Evolutionary conservation across 306 rosid species (phyloP).

Genomic region (Casuarina cunninghamiana): DNA sequence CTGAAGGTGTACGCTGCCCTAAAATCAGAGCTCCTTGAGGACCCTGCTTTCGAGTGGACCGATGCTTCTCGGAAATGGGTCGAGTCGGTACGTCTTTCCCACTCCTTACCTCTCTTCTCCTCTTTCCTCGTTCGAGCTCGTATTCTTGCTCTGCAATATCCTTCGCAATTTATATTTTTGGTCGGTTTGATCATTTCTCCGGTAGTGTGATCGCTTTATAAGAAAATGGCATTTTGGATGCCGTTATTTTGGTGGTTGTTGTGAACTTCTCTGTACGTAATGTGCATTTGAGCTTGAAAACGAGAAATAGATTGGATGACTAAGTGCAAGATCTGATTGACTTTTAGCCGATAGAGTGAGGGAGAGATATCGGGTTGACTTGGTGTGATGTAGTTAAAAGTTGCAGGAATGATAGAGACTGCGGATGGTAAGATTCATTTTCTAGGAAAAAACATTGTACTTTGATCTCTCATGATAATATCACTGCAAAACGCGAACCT

Average conservation of each 20-base stretch:
- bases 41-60: constrained; percentile 77
- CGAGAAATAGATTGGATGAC: background rate
- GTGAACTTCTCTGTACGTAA: background rate
- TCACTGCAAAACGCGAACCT: background rate
- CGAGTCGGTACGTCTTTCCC: constrained; percentile 44
- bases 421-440: background rate
- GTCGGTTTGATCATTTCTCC: background rate
- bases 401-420: background rate
- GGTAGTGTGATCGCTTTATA: background rate
- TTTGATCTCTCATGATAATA: background rate
- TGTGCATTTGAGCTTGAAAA: background rate
- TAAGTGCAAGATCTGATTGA: background rate
- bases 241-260: background rate
- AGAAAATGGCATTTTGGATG: background rate
- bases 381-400: too few species aligned
- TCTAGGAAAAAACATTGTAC: background rate
- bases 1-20: constrained; percentile 62
- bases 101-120: background rate
- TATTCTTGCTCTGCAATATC: background rate
- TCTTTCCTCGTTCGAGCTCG: background rate
- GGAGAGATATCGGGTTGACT: background rate
- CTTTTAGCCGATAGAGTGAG: background rate
- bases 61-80: constrained; percentile 73
- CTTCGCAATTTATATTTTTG: background rate
- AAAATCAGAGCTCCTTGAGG: constrained; percentile 70